Evolutionary conservation across 176 grass and related monocot species (phyloP).

Genomic region (Tillandsia fasciculata): DNA sequence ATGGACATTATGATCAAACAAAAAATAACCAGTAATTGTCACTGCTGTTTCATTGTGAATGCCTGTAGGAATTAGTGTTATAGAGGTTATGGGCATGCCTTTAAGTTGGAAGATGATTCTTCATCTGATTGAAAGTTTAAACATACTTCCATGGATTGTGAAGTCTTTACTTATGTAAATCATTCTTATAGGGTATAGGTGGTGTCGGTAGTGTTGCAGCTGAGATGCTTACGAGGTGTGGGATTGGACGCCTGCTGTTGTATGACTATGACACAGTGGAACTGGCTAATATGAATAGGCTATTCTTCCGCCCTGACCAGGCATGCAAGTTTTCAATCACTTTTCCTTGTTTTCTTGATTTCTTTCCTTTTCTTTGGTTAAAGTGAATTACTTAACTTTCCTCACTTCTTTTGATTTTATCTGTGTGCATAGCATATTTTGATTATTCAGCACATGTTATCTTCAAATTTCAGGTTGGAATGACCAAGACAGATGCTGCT

Average conservation of each 20-base stretch:
- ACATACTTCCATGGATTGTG: constrained; percentile 5
- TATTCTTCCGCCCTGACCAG: constrained; percentile 97
- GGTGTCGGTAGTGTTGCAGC: constrained; percentile 94
- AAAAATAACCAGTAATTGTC: too few species aligned
- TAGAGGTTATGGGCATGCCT: neutral
- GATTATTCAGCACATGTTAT: neutral
- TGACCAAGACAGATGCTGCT: constrained; percentile 97
- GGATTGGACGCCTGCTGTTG: constrained; percentile 83
- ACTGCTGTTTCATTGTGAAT: too few species aligned
- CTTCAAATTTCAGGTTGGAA: constrained; percentile 55
- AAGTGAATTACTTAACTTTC: neutral
- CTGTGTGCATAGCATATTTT: constrained; percentile 4
- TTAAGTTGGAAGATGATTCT: neutral
- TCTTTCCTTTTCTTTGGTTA: constrained; percentile 12
- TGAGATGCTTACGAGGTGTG: constrained; percentile 96
- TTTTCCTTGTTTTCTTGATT: neutral
- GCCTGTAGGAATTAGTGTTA: neutral
- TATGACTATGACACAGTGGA: constrained; percentile 98
- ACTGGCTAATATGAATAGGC: constrained; percentile 94
- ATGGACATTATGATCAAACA: neutral
- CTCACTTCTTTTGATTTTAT: neutral
- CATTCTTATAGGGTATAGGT: constrained; percentile 65
- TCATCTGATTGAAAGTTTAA: neutral
- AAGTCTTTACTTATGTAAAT: constrained; percentile 1
- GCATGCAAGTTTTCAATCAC: constrained; percentile 25